A percentile compares a stretch with the other conserved stretches of the same genome.
These are phyloP conservation scores for Apium graveolens DNA, from an alignment of 129 eudicot species.

Conservation along the genomic window DNA sequence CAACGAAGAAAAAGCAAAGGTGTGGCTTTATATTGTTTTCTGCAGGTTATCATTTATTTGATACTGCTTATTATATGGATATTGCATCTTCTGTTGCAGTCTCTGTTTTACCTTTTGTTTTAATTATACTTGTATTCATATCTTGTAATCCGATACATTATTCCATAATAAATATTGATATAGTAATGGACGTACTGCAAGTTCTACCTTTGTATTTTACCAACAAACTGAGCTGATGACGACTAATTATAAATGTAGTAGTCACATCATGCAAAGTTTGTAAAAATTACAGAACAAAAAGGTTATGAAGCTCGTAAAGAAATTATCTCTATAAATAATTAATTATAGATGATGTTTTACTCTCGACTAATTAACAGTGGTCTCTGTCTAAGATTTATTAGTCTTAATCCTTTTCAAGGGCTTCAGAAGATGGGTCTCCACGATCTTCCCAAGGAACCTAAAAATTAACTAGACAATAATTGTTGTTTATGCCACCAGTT, in stretches of 20 bases:
- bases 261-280: not conserved
- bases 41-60: not conserved
- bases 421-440: not conserved
- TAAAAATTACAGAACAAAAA: not conserved
- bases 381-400: not conserved
- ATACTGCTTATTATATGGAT: too few species aligned
- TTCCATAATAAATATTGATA: too few species aligned
- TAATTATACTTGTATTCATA: not conserved
- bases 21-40: conserved; percentile 7
- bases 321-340: too few species aligned
- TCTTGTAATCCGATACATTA: not conserved
- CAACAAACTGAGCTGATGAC: not conserved
- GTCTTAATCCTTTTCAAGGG: not conserved
- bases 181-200: not conserved
- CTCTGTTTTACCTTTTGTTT: not conserved
- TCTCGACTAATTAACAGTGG: not conserved
- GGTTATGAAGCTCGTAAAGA: not conserved
- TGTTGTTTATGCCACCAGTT: too few species aligned
- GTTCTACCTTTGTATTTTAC: too few species aligned
- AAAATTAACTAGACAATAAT: not conserved
- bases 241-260: too few species aligned
- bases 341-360: not conserved
- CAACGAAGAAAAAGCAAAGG: conserved; percentile 96
- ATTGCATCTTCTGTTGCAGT: not conserved
- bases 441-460: not conserved